Evolutionary conservation across 2,329 filamentous ascomycete species (phyloP), one percentile per base, ranked within the genome.

Genomic region (Xylaria sp.): DNA sequence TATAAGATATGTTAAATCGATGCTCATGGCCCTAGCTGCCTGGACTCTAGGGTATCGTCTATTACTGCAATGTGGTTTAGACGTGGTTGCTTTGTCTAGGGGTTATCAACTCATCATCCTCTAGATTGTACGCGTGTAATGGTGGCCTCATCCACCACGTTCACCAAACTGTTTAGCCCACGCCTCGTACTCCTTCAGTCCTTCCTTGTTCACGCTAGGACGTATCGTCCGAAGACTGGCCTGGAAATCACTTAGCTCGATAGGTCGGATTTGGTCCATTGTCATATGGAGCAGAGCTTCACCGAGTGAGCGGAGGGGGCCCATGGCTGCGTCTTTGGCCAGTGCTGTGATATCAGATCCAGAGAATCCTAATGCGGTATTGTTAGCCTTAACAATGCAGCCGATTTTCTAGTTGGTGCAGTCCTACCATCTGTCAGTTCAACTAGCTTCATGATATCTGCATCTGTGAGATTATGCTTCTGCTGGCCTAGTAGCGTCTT

Each of bases 291-390:
- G 85, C 37, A 99, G 83, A 50, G 92, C 93, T 79, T 98, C 96
- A 31, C 96, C 96, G 2, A 98, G 84, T 63, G 94, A 95, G 39
- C 96, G 89, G 13, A 99, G 84, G 0, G 96, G 96, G 0, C 96
- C 95, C 96, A 99, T 99, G 2, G 96, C 96, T 9, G 96, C 96
- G 78, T 99, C 96, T 81, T 99, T 99, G 8, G 96, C 96, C 9
- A 99, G 85, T 1, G 96, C 94, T 25, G 96, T 98, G 73, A 99
- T 97, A 77, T 99, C 96, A 1, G 94, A 97, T 54, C 96, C 96
- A 9, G 94, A 98, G 82, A 97, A 99, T n/a, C 94, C 94, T 98
- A 65, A 34, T 58, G 23, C 13, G 9, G 23, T 51, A 41, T 48
- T 25, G 56, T 69, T 64, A 72, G 71, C 20, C 50, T 63, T 18